phyloP scores from a whole-genome alignment of 23 red algal genomes.

The Cyanidioschyzon merolae region DNA sequence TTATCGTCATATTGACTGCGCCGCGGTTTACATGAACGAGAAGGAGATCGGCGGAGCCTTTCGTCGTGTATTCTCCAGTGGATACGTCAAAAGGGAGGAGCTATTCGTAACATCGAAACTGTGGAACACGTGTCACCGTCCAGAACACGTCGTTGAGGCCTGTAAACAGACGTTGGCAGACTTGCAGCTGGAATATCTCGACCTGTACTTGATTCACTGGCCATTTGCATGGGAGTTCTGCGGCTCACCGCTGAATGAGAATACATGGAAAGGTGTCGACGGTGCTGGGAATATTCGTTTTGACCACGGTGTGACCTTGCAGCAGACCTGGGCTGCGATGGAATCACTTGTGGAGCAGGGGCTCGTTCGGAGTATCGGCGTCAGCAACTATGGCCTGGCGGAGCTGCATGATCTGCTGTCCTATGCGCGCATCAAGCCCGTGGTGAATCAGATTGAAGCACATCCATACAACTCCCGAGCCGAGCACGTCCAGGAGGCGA shows the following conservation, averaged over 20 bases:
- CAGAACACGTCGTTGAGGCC: constrained; percentile 51
- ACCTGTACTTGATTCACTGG: constrained; percentile 70
- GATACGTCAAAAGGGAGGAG: constrained; percentile 28
- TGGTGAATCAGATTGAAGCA: constrained; percentile 76
- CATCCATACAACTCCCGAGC: constrained; percentile 36
- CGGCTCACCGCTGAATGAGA: constrained; percentile 49
- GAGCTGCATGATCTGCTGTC: constrained; percentile 47
- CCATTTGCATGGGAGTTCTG: constrained; percentile 49
- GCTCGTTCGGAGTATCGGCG: constrained; percentile 53
- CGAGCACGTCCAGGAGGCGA: constrained; percentile 42
- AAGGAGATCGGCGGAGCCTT: constrained; percentile 59
- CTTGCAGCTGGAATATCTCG: constrained; percentile 66
- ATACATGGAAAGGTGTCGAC: constrained; percentile 29
- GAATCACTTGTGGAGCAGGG: constrained; percentile 44
- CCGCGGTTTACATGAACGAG: constrained; percentile 74
- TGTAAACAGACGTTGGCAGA: constrained; percentile 46
- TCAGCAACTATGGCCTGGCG: constrained; percentile 52
- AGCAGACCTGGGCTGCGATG: constrained; percentile 69
- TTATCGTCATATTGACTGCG: constrained; percentile 88
- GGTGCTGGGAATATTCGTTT: constrained; percentile 28
- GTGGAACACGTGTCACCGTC: constrained; percentile 76
- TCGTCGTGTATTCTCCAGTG: constrained; percentile 30
- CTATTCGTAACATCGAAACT: constrained; percentile 67
- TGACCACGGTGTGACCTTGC: constrained; percentile 34
- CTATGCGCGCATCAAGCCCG: constrained; percentile 53